Evolutionary conservation across 345 rosid species (phyloP), one percentile per base, ranked within the genome.

Genomic region (Eucalyptus tenuipes): DNA sequence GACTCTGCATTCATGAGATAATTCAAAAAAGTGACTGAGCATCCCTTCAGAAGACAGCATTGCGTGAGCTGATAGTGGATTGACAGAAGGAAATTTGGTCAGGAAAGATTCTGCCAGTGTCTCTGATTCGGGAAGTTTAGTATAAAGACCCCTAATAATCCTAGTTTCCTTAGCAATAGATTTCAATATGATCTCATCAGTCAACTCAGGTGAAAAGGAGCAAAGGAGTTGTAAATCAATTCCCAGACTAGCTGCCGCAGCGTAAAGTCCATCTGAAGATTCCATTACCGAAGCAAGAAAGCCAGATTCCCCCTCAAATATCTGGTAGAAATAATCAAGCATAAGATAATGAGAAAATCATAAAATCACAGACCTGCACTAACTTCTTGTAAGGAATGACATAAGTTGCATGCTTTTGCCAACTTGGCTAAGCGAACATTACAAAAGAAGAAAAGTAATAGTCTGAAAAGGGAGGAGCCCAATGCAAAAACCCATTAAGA

Each of bases 181-280:
- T 91, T 91, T 93, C 88, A 94, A 64, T 90, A 98, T 93, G 64
- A 96, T 95, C 88, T 95, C 98, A 92, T 95, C 96, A 27, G 96
- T 97, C 89, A 93, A 89, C 52, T 94, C 94, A 44, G 96, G 92
- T 91, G 98, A 94, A 85, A 95, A 88, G 89, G 99, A 95, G 91
- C 93, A 97, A 91, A 97, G 93, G 31, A 98, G 92, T 94, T 98
- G 99, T 80, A 98, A 91, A 90, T 93, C 95, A 90, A 98, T 92
- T 90, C 99, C 98, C 94, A 98, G 91, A 92, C 97, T 95, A 91
- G 97, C 97, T 89, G 99, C 99, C 84, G 96, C 99, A 5, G 98
- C 98, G 91, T 96, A 97, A 49, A 98, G 94, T 91, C 93, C 97
- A 93, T 96, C 95, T 68, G 99, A 95, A 88, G 93, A 95, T 90